phyloP scores from a whole-genome alignment of 805 yeast species.

The Hanseniaspora clermontiae region DNA sequence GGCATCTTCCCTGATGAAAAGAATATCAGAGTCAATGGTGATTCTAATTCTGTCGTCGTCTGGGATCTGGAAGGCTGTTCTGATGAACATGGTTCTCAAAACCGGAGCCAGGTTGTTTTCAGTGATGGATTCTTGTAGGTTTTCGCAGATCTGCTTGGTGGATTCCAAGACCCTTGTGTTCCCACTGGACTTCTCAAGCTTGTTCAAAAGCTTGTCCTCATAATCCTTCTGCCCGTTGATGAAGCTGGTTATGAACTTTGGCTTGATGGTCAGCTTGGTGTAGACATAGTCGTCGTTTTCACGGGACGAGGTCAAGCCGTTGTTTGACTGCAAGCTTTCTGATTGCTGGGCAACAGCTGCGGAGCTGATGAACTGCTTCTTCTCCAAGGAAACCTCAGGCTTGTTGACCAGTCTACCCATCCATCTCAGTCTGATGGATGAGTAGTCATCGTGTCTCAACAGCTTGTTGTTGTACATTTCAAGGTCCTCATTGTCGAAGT shows the following conservation, averaged over 20 bases:
- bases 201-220: slow-evolving; percentile 42
- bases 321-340: slow-evolving; percentile 21
- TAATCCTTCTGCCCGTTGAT: slow-evolving; percentile 37
- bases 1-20: slow-evolving; percentile 80
- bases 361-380: slow-evolving; percentile 52
- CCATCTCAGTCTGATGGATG: slow-evolving; percentile 82
- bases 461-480: slow-evolving; percentile 78
- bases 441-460: slow-evolving; percentile 51
- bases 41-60: slow-evolving; percentile 90
- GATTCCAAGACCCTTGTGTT: slow-evolving; percentile 40
- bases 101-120: slow-evolving; percentile 69
- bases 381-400: slow-evolving; percentile 70
- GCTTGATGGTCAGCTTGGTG: slow-evolving; percentile 58
- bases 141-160: slow-evolving; percentile 42
- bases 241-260: slow-evolving; percentile 67
- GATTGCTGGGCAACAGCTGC: slow-evolving; percentile 16
- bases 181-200: slow-evolving; percentile 51
- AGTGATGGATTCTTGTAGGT: slow-evolving; percentile 49
- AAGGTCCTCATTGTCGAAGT: slow-evolving; percentile 73
- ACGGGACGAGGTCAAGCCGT: background rate
- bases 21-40: slow-evolving; percentile 76
- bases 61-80: slow-evolving; percentile 96
- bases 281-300: slow-evolving; percentile 42
- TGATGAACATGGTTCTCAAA: slow-evolving; percentile 70
- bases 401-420: slow-evolving; percentile 66